Conservation (phyloP, 257 asterid genomes). For the Paulownia fortunei region DNA sequence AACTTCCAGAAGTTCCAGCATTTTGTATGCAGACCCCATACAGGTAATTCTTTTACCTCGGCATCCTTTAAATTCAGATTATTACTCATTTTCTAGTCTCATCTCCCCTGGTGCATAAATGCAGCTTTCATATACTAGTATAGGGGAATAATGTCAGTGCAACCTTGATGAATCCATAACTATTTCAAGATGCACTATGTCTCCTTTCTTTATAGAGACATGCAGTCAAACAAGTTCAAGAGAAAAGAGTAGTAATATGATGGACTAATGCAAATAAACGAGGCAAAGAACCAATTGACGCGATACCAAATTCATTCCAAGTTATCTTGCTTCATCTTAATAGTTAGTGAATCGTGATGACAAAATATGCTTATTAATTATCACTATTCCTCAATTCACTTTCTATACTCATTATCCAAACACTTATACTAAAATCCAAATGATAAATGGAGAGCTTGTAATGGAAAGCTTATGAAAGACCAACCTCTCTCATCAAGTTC, state of each 20-base stretch:
- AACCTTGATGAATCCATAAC: too few species aligned
- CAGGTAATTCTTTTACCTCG: neutral
- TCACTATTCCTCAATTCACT: neutral
- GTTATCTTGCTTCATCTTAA: neutral
- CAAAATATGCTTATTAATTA: neutral
- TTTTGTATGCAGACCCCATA: neutral
- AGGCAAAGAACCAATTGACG: neutral
- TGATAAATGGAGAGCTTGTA: constrained; percentile 17
- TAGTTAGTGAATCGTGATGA: neutral
- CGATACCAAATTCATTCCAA: neutral
- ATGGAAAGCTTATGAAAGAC: constrained; percentile 9
- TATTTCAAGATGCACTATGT: too few species aligned
- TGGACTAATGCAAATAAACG: too few species aligned
- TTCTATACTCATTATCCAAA: neutral
- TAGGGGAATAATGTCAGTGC: too few species aligned
- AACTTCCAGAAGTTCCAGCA: neutral
- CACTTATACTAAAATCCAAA: neutral
- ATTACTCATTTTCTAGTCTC: neutral
- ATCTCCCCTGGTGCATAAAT: too few species aligned
- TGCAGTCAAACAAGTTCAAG: neutral
- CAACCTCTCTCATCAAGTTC: constrained; percentile 60
- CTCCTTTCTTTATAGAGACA: neutral
- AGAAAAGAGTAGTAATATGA: neutral
- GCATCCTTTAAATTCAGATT: neutral
- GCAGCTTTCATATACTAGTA: too few species aligned